A percentile compares a stretch with the other conserved stretches of the same genome.
phyloP scores from a whole-genome alignment of 2,329 filamentous ascomycete species.

The Venturia carpophila region DNA sequence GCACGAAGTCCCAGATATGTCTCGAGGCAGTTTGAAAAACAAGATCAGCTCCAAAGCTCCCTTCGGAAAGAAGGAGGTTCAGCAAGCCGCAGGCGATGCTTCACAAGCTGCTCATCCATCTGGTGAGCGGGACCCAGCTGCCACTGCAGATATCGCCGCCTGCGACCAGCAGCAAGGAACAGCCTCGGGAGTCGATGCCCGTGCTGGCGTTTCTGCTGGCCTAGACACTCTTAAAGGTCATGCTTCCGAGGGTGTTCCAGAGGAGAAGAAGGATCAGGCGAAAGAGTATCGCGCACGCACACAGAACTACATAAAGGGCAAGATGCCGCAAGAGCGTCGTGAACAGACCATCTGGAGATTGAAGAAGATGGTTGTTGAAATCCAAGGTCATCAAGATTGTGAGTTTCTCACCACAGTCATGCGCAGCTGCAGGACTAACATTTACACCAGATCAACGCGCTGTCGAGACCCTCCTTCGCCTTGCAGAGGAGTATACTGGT shows the following conservation, averaged over 20 bases:
- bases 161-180: constrained; percentile 42
- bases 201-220: constrained; percentile 39
- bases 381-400: constrained; percentile 90
- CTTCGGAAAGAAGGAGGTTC: constrained; percentile 49
- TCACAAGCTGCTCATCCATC: constrained; percentile 49
- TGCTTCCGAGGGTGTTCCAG: constrained; percentile 54
- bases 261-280: constrained; percentile 44
- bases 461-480: constrained; percentile 74
- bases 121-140: constrained; percentile 46
- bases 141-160: constrained; percentile 46
- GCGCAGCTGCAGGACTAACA: background rate
- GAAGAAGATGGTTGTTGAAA: constrained; percentile 97
- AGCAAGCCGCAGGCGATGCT: constrained; percentile 53
- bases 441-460: constrained; percentile 61
- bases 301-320: constrained; percentile 70
- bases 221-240: constrained; percentile 45
- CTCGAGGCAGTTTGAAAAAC: constrained; percentile 59
- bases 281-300: constrained; percentile 40
- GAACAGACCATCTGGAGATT: constrained; percentile 87
- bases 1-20: constrained; percentile 78
- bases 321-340: constrained; percentile 86
- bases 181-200: constrained; percentile 45
- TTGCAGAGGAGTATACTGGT: constrained; percentile 77
- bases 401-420: constrained; percentile 27
- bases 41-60: constrained; percentile 55